Conservation (phyloP, 176 grass and related monocot genomes). For the Dactylis glomerata region DNA sequence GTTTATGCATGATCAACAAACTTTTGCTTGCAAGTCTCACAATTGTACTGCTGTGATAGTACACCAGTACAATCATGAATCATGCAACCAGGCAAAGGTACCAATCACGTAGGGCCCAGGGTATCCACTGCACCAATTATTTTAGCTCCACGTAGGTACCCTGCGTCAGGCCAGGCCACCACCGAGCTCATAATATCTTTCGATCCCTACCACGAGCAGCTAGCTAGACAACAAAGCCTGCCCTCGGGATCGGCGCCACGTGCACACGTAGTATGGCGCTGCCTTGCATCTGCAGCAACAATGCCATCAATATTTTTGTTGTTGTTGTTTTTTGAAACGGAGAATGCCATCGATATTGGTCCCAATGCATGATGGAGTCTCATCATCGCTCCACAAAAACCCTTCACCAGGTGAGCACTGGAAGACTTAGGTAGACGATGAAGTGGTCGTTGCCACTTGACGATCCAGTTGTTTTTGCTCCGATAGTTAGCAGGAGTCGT, state of each 20-base stretch:
- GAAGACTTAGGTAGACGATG: not conserved
- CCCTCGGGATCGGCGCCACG: not conserved
- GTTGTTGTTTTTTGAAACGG: not conserved
- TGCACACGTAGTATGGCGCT: not conserved
- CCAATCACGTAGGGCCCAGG: slow-evolving; percentile 20
- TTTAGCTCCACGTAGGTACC: slow-evolving; percentile 38
- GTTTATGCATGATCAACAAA: too few relatives aligned
- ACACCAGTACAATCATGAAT: not conserved
- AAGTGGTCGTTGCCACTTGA: too few relatives aligned
- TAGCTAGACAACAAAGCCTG: not conserved
- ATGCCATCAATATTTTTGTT: not conserved
- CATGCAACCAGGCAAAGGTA: not conserved
- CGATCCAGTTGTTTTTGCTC: too few relatives aligned
- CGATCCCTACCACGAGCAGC: not conserved
- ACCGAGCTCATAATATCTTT: not conserved
- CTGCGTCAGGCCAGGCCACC: not conserved
- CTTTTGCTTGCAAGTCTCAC: not conserved
- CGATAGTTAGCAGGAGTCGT: too few relatives aligned
- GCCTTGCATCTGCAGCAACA: not conserved
- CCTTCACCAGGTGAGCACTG: not conserved
- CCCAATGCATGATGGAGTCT: not conserved
- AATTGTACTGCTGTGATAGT: not conserved
- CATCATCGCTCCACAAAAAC: not conserved
- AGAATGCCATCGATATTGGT: not conserved
- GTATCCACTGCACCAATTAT: slow-evolving; percentile 28